Evolutionary conservation across 345 rosid genomes (phyloP), one percentile per base, ranked within the genome.

Genomic region (Ailanthus altissimus): DNA sequence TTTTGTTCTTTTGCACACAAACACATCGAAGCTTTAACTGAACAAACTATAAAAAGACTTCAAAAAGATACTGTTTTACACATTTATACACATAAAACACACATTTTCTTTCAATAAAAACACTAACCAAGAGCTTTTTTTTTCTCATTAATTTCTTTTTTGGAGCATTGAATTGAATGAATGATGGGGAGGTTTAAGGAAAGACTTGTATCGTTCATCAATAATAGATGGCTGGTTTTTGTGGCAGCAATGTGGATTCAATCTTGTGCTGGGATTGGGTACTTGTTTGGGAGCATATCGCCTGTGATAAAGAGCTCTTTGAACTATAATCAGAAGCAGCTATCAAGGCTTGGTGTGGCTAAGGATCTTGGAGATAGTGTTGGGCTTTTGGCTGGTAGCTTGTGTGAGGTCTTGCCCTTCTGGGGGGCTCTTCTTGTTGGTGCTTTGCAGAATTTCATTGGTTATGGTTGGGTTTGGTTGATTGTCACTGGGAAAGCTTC

Each of bases 191-290:
- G 75, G 23, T 76, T 86, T 63, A 80, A 78, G 57, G 97, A 94
- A 72, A 86, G 70, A 76, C 74, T 94, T 15, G 49, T 42, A 16
- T 81, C 77, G 60, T 91, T 94, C 79, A 47, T 92, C 45, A 91
- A 85, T 79, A 92, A 92, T 60, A 86, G 99, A 88, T 97, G 98
- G 98, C 87, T 92, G 63, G 99, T 94, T 69, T 94, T 97, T 72
- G 98, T 97, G 68, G 96, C 97, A 1, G 97, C 98, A 88, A 97
- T 97, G 96, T 97, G 99, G 98, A 89, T 97, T 74, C 94, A 94
- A 84, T 94, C 98, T 0, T 91, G 97, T 77, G 98, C 98, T 18
- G 99, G 99, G 11, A 81, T 91, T 66, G 98, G 98, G 63, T 97
- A 97, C 81, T 70, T 97, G 82, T 97, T 92, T 80, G 98, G 98